These are phyloP conservation scores for Emergomyces orientalis DNA, from an alignment of 2,329 filamentous ascomycete genomes.

Conservation along the genomic window DNA sequence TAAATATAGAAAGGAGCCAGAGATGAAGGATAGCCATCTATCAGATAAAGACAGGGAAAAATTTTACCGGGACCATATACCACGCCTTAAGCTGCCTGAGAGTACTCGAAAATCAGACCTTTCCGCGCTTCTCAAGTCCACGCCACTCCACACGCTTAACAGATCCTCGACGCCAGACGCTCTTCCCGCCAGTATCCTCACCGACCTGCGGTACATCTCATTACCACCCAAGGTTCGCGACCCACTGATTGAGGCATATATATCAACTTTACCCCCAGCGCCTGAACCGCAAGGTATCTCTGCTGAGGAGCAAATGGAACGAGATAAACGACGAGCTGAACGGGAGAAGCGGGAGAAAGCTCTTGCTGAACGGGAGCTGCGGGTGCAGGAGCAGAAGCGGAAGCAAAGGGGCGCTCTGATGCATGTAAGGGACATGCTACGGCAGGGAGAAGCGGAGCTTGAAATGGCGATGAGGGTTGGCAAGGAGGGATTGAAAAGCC, in stretches of 20 bases:
- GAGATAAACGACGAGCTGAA: slow-evolving; percentile 30
- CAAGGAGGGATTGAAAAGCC: slow-evolving; percentile 35
- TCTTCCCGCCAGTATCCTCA: slow-evolving; percentile 34
- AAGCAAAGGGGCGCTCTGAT: slow-evolving; percentile 32
- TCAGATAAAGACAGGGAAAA: slow-evolving; percentile 43
- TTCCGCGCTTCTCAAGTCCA: slow-evolving; percentile 36
- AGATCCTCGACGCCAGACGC: slow-evolving; percentile 31
- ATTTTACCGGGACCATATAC: slow-evolving; percentile 40
- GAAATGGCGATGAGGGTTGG: slow-evolving; percentile 36
- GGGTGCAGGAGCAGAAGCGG: slow-evolving; percentile 36
- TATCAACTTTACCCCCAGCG: slow-evolving; percentile 34
- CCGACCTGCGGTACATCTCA: slow-evolving; percentile 38
- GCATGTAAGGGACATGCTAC: slow-evolving; percentile 34
- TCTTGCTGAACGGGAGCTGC: slow-evolving; percentile 35
- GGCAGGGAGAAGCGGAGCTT: slow-evolving; percentile 37
- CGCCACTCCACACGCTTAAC: slow-evolving; percentile 33
- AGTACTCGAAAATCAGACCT: slow-evolving; percentile 39
- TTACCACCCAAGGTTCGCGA: slow-evolving; percentile 32
- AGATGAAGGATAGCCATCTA: slow-evolving; percentile 50
- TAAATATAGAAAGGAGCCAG: slow-evolving; percentile 72
- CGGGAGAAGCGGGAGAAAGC: slow-evolving; percentile 38
- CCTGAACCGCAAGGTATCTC: slow-evolving; percentile 30
- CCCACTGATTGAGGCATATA: slow-evolving; percentile 35
- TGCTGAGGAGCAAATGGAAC: slow-evolving; percentile 29
- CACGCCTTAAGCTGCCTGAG: slow-evolving; percentile 39